These are phyloP conservation scores for Yarrowia sp. DNA, from an alignment of 805 yeast species.

Conservation along the genomic window DNA sequence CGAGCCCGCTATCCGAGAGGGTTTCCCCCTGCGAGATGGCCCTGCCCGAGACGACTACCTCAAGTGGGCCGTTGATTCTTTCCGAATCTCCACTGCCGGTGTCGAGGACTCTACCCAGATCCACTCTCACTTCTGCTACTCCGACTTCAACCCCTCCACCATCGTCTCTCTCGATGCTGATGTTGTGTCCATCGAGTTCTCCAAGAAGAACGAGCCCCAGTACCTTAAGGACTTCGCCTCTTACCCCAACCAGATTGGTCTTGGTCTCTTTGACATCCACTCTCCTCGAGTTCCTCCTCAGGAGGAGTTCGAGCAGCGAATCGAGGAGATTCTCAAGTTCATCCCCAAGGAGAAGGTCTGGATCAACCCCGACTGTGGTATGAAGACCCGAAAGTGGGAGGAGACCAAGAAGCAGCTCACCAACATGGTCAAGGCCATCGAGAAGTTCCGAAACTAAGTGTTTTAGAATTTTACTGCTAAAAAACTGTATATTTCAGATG, in stretches of 20 bases:
- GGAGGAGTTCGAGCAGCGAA: slow-evolving; percentile 92
- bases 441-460: slow-evolving; percentile 64
- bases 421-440: slow-evolving; percentile 99
- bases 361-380: slow-evolving; percentile 99
- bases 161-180: slow-evolving; percentile 99
- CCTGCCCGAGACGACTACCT: slow-evolving; percentile 93
- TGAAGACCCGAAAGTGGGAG: slow-evolving; percentile 99
- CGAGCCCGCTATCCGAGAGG: slow-evolving; percentile 99
- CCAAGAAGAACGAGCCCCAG: slow-evolving; percentile 98
- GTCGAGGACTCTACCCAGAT: slow-evolving; percentile 93
- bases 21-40: slow-evolving; percentile 98
- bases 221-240: slow-evolving; percentile 96
- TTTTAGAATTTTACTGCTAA: no score
- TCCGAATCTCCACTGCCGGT: slow-evolving; percentile 99
- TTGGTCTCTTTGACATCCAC: slow-evolving; percentile 98
- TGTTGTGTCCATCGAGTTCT: slow-evolving; percentile 98
- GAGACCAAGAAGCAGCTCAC: slow-evolving; percentile 93
- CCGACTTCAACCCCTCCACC: slow-evolving; percentile 98
- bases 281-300: slow-evolving; percentile 99
- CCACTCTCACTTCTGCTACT: slow-evolving; percentile 99
- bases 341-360: slow-evolving; percentile 98
- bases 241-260: slow-evolving; percentile 99
- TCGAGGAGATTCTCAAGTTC: slow-evolving; percentile 89
- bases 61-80: slow-evolving; percentile 98
- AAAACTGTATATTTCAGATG: slow-evolving; percentile 26